phyloP scores from a whole-genome alignment of 2,329 filamentous ascomycete species.

The Dothistroma pini region DNA sequence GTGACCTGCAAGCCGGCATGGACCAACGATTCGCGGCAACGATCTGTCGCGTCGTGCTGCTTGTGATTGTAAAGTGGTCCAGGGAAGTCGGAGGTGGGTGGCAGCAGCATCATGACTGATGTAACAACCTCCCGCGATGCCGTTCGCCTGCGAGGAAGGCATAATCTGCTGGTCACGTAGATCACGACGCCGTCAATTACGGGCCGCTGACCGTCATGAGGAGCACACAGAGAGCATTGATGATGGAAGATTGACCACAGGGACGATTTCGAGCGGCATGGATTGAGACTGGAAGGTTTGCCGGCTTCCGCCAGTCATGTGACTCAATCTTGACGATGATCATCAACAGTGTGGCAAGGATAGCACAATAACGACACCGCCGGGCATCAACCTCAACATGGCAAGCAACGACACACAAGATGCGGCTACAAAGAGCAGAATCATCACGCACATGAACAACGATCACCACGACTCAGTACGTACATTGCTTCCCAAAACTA shows the following conservation, averaged over 20 bases:
- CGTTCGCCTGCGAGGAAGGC: not conserved
- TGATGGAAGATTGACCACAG: no score
- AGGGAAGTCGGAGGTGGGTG: not conserved
- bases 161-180: not conserved
- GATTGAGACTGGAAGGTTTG: no score
- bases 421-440: slow-evolving; percentile 54
- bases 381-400: slow-evolving; percentile 13
- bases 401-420: slow-evolving; percentile 35
- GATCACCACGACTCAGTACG: slow-evolving; percentile 68
- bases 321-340: not conserved
- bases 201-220: no score
- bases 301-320: no score
- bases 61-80: not conserved
- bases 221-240: no score
- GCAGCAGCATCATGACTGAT: not conserved
- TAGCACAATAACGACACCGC: not conserved
- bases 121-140: not conserved
- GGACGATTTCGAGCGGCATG: no score
- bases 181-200: not conserved
- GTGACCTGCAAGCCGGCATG: not conserved
- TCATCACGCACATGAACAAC: slow-evolving; percentile 81
- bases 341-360: not conserved
- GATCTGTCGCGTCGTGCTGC: not conserved
- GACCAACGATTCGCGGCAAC: not conserved
- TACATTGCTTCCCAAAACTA: not conserved